A percentile compares a stretch with the other conserved stretches of the same genome.
Evolutionary conservation across 2,329 filamentous ascomycete genomes (phyloP).

Genomic region (Aureobasidium pullulans): DNA sequence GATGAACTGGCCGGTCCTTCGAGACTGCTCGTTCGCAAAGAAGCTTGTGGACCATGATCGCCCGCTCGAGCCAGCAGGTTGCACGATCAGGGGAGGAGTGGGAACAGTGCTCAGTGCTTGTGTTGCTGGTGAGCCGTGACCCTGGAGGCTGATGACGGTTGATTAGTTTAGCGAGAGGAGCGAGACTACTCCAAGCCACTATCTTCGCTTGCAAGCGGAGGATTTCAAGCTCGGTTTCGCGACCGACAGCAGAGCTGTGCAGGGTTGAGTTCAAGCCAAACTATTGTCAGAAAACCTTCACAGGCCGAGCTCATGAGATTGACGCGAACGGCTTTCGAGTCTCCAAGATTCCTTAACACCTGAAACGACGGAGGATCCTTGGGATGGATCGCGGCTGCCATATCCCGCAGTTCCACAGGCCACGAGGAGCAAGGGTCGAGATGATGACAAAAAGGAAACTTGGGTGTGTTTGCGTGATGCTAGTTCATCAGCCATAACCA

Average conservation of each 20-base stretch:
- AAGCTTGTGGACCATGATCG: not conserved
- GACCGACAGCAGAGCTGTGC: not conserved
- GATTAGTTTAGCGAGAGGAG: not conserved
- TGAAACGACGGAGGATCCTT: not conserved
- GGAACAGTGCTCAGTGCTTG: constrained; percentile 2
- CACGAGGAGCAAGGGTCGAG: not conserved
- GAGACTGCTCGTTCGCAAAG: not conserved
- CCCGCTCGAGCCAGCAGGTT: not conserved
- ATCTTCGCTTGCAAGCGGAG: not conserved
- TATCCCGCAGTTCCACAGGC: not conserved
- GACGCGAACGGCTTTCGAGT: not conserved
- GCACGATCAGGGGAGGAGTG: not conserved
- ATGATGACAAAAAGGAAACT: not conserved
- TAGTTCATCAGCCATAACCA: not conserved
- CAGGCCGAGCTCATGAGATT: not conserved
- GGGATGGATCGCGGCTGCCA: not conserved
- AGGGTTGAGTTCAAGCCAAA: not conserved
- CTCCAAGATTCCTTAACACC: not conserved
- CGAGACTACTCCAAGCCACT: not conserved
- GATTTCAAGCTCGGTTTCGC: not conserved
- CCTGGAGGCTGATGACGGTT: not conserved
- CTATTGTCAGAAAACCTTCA: not conserved
- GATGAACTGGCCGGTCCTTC: not conserved
- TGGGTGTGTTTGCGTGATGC: not conserved
- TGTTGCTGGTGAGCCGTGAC: not conserved